These are phyloP conservation scores for Yarrowia sp. DNA, from an alignment of 805 yeast genomes.

Conservation along the genomic window DNA sequence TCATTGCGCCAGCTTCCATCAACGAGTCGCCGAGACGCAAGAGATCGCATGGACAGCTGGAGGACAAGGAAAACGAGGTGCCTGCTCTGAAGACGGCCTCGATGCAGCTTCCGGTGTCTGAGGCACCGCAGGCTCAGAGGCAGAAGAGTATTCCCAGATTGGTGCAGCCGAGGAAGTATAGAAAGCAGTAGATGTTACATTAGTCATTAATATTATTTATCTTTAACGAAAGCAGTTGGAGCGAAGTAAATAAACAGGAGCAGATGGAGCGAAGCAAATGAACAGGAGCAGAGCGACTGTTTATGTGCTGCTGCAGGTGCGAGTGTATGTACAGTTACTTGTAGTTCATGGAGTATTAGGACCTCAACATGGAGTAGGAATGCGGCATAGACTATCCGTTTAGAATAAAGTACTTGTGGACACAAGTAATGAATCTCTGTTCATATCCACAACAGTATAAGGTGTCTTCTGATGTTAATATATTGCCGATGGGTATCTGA, in stretches of 20 bases:
- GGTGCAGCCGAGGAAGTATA: constrained; percentile 18
- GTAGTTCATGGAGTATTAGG: too few species aligned
- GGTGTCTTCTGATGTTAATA: too few species aligned
- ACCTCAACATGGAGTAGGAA: too few species aligned
- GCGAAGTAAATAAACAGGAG: background rate
- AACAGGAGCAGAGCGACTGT: background rate
- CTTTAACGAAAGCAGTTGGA: background rate
- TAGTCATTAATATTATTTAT: constrained; percentile 31
- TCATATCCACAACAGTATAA: too few species aligned
- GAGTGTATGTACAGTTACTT: too few species aligned
- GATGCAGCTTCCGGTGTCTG: background rate
- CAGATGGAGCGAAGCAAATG: background rate
- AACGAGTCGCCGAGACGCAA: constrained; percentile 1
- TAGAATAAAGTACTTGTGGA: too few species aligned
- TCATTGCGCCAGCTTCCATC: background rate
- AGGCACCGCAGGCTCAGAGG: background rate
- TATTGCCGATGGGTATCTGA: too few species aligned
- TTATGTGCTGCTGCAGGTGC: background rate
- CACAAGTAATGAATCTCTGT: too few species aligned
- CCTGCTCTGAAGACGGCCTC: constrained; percentile 1
- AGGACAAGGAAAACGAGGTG: constrained; percentile 7
- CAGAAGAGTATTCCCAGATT: constrained; percentile 11
- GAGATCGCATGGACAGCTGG: background rate
- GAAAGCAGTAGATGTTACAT: constrained; percentile 22
- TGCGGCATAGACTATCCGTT: too few species aligned